Evolutionary conservation across 2,329 filamentous ascomycete species (phyloP).

Genomic region (Pseudogymnoascus sp.): DNA sequence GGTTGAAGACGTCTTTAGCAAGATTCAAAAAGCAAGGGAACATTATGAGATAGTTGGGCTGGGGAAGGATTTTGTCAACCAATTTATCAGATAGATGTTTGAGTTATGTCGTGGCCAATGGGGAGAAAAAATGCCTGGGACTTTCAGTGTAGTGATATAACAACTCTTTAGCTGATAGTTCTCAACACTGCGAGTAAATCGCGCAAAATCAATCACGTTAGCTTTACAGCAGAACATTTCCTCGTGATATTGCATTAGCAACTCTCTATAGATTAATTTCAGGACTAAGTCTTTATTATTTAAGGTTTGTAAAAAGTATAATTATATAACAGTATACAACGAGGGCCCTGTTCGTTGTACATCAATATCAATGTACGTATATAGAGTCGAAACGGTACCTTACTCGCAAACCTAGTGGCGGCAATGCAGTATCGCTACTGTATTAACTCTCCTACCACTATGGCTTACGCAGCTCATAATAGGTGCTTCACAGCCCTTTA

Average conservation of each 20-base stretch:
- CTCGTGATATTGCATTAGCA: not conserved
- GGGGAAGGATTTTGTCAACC: conserved; percentile 24
- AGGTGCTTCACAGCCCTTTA: not conserved
- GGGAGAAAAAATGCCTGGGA: not conserved
- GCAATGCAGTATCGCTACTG: not conserved
- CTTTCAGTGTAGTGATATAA: not conserved
- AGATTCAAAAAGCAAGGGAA: conserved; percentile 23
- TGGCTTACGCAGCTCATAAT: not conserved
- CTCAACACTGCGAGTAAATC: not conserved
- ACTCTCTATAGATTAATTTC: not conserved
- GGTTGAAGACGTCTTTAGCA: conserved; percentile 30
- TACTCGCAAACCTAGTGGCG: not conserved
- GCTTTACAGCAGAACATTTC: not conserved
- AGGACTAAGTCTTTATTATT: not conserved
- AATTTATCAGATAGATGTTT: conserved; percentile 19
- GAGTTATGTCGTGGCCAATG: not conserved
- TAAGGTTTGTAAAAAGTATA: not conserved
- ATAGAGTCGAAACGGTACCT: not conserved
- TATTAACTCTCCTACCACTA: not conserved
- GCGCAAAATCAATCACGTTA: not conserved
- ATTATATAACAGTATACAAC: not conserved
- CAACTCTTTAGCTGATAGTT: not conserved
- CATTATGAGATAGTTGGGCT: conserved; percentile 29
- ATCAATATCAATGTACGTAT: not conserved
- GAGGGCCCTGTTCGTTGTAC: not conserved